Evolutionary conservation across 768 basidiomycete species (phyloP).

Genomic region (Pholiota molesta): DNA sequence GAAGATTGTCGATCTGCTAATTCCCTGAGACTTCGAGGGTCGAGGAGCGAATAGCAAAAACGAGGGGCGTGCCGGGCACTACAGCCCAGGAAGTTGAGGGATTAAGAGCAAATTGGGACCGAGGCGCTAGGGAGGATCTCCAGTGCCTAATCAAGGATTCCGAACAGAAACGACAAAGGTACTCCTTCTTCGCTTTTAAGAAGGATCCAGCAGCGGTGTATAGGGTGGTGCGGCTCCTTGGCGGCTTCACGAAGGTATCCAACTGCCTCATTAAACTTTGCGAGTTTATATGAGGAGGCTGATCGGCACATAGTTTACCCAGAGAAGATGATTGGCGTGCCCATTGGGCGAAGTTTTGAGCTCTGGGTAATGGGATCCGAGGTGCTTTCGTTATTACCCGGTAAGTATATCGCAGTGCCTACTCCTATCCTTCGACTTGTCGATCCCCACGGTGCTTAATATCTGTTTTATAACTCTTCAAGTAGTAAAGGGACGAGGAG

Average conservation of each 20-base stretch:
- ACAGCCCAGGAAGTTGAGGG: conserved; percentile 2
- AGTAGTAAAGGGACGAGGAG: not conserved
- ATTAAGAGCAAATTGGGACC: conserved; percentile 9
- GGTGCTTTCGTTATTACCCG: conserved; percentile 7
- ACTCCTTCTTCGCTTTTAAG: not conserved
- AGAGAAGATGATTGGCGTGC: conserved; percentile 2
- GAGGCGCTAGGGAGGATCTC: conserved; percentile 1
- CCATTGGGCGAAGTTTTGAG: not conserved
- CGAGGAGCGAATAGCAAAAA: conserved; percentile 10
- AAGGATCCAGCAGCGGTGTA: conserved; percentile 1
- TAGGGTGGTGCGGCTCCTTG: conserved; percentile 3
- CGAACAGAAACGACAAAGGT: conserved; percentile 3
- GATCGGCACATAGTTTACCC: conserved; percentile 7
- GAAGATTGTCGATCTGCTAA: conserved; percentile 10
- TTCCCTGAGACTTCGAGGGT: not conserved
- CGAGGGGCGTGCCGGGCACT: not conserved
- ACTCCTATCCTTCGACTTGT: conserved; percentile 2
- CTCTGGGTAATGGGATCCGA: conserved; percentile 7
- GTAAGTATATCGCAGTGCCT: conserved; percentile 6
- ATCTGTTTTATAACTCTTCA: not conserved
- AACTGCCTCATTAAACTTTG: conserved; percentile 2
- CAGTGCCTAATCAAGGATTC: not conserved
- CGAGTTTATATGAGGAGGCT: not conserved
- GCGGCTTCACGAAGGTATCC: conserved; percentile 3
- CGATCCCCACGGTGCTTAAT: not conserved